Evolutionary conservation across 768 basidiomycete genomes (phyloP), one percentile per base, ranked within the genome.

Genomic region (Suillus alpinus): DNA sequence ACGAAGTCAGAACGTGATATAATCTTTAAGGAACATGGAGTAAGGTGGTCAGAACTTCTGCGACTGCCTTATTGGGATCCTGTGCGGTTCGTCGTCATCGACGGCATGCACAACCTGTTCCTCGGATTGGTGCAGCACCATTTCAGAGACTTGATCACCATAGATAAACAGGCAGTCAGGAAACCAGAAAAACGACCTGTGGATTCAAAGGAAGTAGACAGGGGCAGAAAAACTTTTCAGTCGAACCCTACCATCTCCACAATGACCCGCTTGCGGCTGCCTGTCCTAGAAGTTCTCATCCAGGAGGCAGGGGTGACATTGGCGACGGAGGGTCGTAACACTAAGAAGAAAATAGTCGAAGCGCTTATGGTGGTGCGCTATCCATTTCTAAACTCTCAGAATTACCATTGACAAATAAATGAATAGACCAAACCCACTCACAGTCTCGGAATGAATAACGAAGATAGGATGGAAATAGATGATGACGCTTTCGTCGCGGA

Each of bases 91-190:
- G n/a, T n/a, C n/a, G n/a, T n/a, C n/a, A n/a, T n/a, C n/a, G n/a
- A n/a, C n/a, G n/a, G n/a, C n/a, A n/a, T n/a, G n/a, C n/a, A n/a
- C n/a, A n/a, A n/a, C n/a, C n/a, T n/a, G n/a, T n/a, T n/a, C n/a
- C n/a, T n/a, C n/a, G n/a, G n/a, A n/a, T n/a, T n/a, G n/a, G n/a
- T n/a, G n/a, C n/a, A n/a, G n/a, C n/a, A n/a, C n/a, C n/a, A n/a
- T n/a, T n/a, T n/a, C n/a, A n/a, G n/a, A n/a, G n/a, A n/a, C n/a
- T n/a, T n/a, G n/a, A n/a, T n/a, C n/a, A n/a, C n/a, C n/a, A n/a
- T n/a, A 1, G 57, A 65, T 37, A 65, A 53, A 23, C 55, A 9
- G 9, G 39, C 44, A 43, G 20, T 39, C 32, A 18, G 36, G 37
- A 59, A 40, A 18, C 32, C 10, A 52, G 34, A 16, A 1, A 40